These are phyloP conservation scores for Cylindrotheca closterium DNA, from an alignment of 108 stramenopile genomes.

Conservation along the genomic window DNA sequence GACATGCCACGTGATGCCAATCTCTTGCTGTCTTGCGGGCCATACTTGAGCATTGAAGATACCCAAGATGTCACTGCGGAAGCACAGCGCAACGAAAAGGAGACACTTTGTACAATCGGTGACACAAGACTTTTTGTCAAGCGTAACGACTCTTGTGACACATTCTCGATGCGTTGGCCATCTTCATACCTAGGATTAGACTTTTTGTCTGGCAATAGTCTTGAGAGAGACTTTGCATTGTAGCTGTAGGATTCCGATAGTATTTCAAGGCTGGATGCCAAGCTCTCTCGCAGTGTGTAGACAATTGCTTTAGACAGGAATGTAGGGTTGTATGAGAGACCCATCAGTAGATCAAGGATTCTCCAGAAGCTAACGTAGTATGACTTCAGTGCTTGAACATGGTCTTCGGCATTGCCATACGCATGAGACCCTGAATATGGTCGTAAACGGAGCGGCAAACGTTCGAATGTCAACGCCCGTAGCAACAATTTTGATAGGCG, in stretches of 20 bases:
- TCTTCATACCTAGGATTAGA: conserved; percentile 24
- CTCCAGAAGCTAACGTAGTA: conserved; percentile 64
- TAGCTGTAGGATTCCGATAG: conserved; percentile 5
- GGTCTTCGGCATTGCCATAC: conserved; percentile 58
- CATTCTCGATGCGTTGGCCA: conserved; percentile 8
- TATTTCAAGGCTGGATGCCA: conserved; percentile 35
- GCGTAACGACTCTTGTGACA: conserved; percentile 2
- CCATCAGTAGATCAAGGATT: conserved; percentile 46
- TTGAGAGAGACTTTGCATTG: neutral
- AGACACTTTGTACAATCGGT: conserved; percentile 17
- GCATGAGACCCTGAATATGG: conserved; percentile 43
- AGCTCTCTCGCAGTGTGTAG: conserved; percentile 43
- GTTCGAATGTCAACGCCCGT: conserved; percentile 57
- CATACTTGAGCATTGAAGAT: conserved; percentile 23
- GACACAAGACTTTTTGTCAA: conserved; percentile 1
- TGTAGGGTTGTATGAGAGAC: conserved; percentile 51
- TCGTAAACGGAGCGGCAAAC: conserved; percentile 43
- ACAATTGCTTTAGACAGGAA: conserved; percentile 44
- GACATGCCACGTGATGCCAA: conserved; percentile 22
- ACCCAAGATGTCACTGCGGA: conserved; percentile 5
- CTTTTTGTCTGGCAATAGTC: conserved; percentile 2
- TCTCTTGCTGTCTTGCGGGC: conserved; percentile 17
- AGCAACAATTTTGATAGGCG: conserved; percentile 29
- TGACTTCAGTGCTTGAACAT: conserved; percentile 38
- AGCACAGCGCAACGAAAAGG: conserved; percentile 13